These are phyloP conservation scores for Oenanthe javanica DNA, from an alignment of 140 eudicot species.

Conservation along the genomic window DNA sequence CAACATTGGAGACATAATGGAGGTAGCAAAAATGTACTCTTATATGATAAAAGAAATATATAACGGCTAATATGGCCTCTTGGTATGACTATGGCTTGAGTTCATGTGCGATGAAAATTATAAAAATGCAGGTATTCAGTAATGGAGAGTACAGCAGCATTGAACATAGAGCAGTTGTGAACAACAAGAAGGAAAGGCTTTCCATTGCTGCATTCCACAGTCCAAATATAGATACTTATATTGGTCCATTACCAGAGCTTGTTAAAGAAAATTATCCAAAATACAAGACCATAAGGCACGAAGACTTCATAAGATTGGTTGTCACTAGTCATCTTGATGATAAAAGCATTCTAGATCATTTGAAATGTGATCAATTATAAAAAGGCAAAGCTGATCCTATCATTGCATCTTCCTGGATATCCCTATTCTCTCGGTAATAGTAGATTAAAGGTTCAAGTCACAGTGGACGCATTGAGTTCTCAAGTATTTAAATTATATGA, in stretches of 20 bases:
- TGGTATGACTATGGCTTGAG: no score
- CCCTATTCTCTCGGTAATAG: neutral
- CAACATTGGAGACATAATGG: constrained; percentile 60
- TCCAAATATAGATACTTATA: constrained; percentile 12
- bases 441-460: neutral
- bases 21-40: constrained; percentile 27
- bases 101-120: neutral
- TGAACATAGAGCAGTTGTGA: constrained; percentile 50
- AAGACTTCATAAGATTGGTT: constrained; percentile 25
- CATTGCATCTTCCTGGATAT: neutral
- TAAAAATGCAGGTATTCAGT: constrained; percentile 31
- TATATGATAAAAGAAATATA: no score
- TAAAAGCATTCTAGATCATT: constrained; percentile 31
- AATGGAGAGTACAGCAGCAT: constrained; percentile 52
- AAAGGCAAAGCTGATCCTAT: neutral
- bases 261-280: constrained; percentile 23
- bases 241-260: constrained; percentile 37
- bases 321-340: constrained; percentile 38
- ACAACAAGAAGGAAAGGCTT: constrained; percentile 34
- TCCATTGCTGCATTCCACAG: constrained; percentile 53
- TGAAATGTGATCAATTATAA: constrained; percentile 14
- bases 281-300: constrained; percentile 30
- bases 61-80: neutral
- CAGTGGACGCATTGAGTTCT: neutral
- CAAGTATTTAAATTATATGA: neutral